Evolutionary conservation across 805 yeast genomes (phyloP).

Genomic region (Saccharomycopsis oosterbeekiorum): DNA sequence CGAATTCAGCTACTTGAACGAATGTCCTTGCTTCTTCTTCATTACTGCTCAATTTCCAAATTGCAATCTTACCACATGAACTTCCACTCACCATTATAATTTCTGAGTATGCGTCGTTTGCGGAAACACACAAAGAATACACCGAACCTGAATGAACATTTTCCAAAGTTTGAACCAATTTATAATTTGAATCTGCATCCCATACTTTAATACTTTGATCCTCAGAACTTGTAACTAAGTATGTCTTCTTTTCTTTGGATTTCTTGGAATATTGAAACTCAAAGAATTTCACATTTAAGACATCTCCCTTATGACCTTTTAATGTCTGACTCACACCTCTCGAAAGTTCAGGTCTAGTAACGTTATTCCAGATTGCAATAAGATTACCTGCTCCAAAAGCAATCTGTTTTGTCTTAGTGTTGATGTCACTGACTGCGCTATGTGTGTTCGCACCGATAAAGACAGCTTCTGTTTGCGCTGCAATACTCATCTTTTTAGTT

Average conservation of each 20-base stretch:
- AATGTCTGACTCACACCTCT: slow-evolving; percentile 45
- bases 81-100: slow-evolving; percentile 47
- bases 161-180: slow-evolving; percentile 26
- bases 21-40: slow-evolving; percentile 20
- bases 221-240: slow-evolving; percentile 54
- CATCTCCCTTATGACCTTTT: slow-evolving; percentile 50
- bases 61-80: slow-evolving; percentile 46
- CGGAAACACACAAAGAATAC: slow-evolving; percentile 39
- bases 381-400: slow-evolving; percentile 67
- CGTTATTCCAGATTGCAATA: slow-evolving; percentile 53
- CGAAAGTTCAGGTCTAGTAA: slow-evolving; percentile 18
- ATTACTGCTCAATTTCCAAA: slow-evolving; percentile 36
- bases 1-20: slow-evolving; percentile 24
- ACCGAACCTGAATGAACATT: slow-evolving; percentile 40
- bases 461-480: slow-evolving; percentile 33
- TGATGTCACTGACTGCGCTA: slow-evolving; percentile 47
- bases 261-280: not conserved
- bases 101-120: slow-evolving; percentile 17
- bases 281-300: slow-evolving; percentile 57
- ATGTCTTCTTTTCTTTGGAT: slow-evolving; percentile 31
- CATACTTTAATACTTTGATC: slow-evolving; percentile 57
- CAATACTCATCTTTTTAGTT: not conserved
- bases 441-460: slow-evolving; percentile 70
- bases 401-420: slow-evolving; percentile 29
- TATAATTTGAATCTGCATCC: slow-evolving; percentile 28